Percentiles rank a stretch among this genome's conserved stretches.
These are phyloP conservation scores for Ciborinia camelliae DNA, from an alignment of 2,329 filamentous ascomycete species.

Conservation along the genomic window DNA sequence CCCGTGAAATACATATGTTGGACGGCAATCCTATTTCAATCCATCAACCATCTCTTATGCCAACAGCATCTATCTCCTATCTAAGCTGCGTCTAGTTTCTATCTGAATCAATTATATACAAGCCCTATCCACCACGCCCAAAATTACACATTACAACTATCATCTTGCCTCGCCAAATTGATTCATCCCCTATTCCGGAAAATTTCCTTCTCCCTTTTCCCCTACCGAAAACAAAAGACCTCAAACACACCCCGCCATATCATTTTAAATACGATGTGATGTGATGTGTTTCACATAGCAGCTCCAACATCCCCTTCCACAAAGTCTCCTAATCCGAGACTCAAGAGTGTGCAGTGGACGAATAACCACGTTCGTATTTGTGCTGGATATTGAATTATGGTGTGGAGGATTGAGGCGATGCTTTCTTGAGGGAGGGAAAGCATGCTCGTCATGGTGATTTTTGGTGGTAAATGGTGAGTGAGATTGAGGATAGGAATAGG, in stretches of 20 bases:
- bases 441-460: neutral
- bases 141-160: neutral
- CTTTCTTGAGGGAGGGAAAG: neutral
- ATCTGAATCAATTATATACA: neutral
- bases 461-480: too few species aligned
- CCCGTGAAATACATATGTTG: neutral
- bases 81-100: neutral
- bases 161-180: neutral
- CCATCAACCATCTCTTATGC: neutral
- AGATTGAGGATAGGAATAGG: neutral
- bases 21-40: neutral
- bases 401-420: neutral
- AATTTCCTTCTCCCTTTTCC: neutral
- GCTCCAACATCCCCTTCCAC: neutral
- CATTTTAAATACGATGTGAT: neutral
- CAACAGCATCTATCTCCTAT: neutral
- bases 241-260: too few species aligned
- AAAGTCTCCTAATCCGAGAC: conserved; percentile 4
- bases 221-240: neutral
- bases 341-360: neutral
- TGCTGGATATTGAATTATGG: neutral
- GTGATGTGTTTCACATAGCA: neutral
- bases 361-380: conserved; percentile 3
- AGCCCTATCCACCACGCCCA: too few species aligned
- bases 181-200: neutral